Evolutionary conservation across 2,329 filamentous ascomycete species (phyloP).

Genomic region (Aspergillus pseudoglaucus): DNA sequence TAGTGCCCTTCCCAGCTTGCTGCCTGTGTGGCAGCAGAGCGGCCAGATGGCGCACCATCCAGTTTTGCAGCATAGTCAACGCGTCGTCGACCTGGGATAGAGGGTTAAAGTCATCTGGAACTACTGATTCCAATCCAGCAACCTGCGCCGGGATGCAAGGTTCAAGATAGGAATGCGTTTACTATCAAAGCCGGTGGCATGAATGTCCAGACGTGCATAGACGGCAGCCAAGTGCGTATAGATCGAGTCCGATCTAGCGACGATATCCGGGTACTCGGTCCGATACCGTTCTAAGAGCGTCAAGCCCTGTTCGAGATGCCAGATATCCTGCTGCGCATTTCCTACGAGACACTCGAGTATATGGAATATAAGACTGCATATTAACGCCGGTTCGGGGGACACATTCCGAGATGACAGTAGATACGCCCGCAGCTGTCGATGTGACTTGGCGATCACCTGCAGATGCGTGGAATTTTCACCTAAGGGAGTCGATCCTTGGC

Average conservation of each 20-base stretch:
- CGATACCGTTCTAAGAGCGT: constrained; percentile 12
- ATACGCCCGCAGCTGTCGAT: constrained; percentile 18
- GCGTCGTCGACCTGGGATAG: constrained; percentile 8
- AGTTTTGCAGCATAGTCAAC: constrained; percentile 17
- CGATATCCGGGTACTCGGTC: background rate
- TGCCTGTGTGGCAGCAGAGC: constrained; percentile 6
- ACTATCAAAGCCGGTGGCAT: constrained; percentile 15
- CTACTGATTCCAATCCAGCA: background rate
- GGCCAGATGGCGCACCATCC: constrained; percentile 14
- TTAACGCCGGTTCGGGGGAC: constrained; percentile 14
- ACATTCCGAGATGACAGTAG: constrained; percentile 12
- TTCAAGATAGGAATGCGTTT: constrained; percentile 7
- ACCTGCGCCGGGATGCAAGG: constrained; percentile 4
- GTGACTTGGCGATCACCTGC: constrained; percentile 14
- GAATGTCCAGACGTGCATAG: constrained; percentile 15
- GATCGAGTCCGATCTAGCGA: constrained; percentile 6
- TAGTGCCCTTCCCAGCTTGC: background rate
- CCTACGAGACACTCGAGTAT: constrained; percentile 19
- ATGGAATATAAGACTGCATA: constrained; percentile 22
- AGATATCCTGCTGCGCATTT: constrained; percentile 14
- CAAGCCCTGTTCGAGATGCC: constrained; percentile 19
- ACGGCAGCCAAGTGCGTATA: constrained; percentile 9
- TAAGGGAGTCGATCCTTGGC: background rate
- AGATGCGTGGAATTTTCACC: constrained; percentile 2
- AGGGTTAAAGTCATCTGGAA: constrained; percentile 3